A percentile compares a stretch with the other conserved stretches of the same genome.
phyloP scores from a whole-genome alignment of 805 yeast genomes.

The Saccharomycopsis capsularis region DNA sequence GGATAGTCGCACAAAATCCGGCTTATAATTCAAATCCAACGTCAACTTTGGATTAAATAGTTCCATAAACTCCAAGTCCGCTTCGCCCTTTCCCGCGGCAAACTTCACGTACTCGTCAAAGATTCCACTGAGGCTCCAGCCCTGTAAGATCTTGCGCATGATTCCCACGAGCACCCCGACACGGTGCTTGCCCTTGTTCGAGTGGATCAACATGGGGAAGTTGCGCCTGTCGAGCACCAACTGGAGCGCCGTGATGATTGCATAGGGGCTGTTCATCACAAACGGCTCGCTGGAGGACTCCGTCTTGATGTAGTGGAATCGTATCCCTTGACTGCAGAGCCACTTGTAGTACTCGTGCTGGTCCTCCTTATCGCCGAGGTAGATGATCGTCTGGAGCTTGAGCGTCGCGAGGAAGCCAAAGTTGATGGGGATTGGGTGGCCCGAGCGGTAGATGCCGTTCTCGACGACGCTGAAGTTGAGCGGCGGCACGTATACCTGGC shows the following conservation, averaged over 20 bases:
- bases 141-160: conserved; percentile 77
- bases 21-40: conserved; percentile 43
- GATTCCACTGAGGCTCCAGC: conserved; percentile 89
- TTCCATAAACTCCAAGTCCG: conserved; percentile 86
- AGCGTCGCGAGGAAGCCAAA: conserved; percentile 70
- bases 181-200: conserved; percentile 96
- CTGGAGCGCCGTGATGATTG: conserved; percentile 50
- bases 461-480: conserved; percentile 85
- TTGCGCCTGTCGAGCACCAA: conserved; percentile 56
- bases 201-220: conserved; percentile 84
- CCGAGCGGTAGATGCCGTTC: conserved; percentile 80
- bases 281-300: conserved; percentile 72
- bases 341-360: conserved; percentile 62
- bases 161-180: conserved; percentile 92
- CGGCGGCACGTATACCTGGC: conserved; percentile 65
- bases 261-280: conserved; percentile 45
- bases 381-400: conserved; percentile 70
- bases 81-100: conserved; percentile 90
- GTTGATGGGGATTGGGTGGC: conserved; percentile 87
- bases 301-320: conserved; percentile 56
- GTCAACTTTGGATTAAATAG: conserved; percentile 59
- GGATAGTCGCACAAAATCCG: conserved; percentile 49
- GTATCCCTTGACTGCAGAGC: conserved; percentile 47
- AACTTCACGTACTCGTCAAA: conserved; percentile 91
- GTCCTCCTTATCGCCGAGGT: conserved; percentile 70